These are phyloP conservation scores for Aspergillus affinis DNA, from an alignment of 495 filamentous ascomycete species.

Conservation along the genomic window DNA sequence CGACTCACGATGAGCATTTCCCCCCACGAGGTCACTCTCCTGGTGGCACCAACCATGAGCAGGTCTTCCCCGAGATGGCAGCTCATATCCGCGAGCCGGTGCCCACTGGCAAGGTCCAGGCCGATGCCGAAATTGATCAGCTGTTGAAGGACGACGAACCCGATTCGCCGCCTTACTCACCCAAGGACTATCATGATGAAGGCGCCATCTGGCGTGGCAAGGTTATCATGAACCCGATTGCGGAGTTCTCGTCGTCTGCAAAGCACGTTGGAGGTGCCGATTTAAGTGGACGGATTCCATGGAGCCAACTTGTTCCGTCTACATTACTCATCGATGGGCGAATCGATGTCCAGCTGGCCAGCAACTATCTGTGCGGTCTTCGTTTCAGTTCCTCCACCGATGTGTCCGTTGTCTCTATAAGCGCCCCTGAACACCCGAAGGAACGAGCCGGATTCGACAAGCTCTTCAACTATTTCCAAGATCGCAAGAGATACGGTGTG, in stretches of 20 bases:
- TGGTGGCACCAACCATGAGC: constrained; percentile 37
- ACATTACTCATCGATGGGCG: constrained; percentile 76
- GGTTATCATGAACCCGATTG: constrained; percentile 72
- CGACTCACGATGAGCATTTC: constrained; percentile 23
- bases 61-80: constrained; percentile 46
- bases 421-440: constrained; percentile 50
- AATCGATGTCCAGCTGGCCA: constrained; percentile 75
- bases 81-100: constrained; percentile 44
- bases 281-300: constrained; percentile 55
- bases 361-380: constrained; percentile 83
- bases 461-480: constrained; percentile 76
- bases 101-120: constrained; percentile 48
- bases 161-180: constrained; percentile 84
- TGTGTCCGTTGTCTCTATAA: constrained; percentile 66
- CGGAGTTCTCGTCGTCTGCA: constrained; percentile 72
- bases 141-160: constrained; percentile 82
- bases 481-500: constrained; percentile 77
- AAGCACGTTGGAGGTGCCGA: constrained; percentile 82
- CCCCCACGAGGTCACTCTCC: constrained; percentile 31
- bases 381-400: constrained; percentile 72
- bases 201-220: constrained; percentile 75
- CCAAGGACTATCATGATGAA: constrained; percentile 68
- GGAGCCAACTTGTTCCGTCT: constrained; percentile 68
- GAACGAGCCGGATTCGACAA: constrained; percentile 59
- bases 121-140: constrained; percentile 88